Evolutionary conservation across 352 stramenopile species (phyloP).

Genomic region (Pythium pyrilobum): DNA sequence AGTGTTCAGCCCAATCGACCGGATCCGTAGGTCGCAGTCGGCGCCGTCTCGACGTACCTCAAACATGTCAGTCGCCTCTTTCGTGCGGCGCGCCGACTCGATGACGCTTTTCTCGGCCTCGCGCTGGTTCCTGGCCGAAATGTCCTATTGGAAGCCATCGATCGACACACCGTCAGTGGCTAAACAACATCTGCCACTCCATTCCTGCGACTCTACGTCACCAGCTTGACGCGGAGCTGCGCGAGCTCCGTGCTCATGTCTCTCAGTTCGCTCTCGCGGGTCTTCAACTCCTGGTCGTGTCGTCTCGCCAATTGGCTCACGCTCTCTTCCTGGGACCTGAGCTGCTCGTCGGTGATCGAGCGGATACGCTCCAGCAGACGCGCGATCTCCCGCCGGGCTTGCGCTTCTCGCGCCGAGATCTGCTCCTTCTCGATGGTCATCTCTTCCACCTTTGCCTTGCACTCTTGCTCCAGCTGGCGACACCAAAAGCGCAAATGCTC

Average conservation of each 20-base stretch:
- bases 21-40: not conserved
- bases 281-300: conserved; percentile 35
- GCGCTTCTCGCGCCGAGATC: conserved; percentile 54
- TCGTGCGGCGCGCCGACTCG: conserved; percentile 29
- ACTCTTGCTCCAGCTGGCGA: conserved; percentile 74
- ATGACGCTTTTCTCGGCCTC: conserved; percentile 46
- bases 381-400: conserved; percentile 64
- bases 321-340: conserved; percentile 46
- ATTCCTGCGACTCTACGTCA: not conserved
- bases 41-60: conserved; percentile 23
- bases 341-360: conserved; percentile 37
- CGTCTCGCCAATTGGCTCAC: conserved; percentile 24
- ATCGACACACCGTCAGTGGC: too few species aligned
- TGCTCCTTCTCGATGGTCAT: conserved; percentile 73
- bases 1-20: not conserved
- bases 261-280: conserved; percentile 46
- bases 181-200: not conserved
- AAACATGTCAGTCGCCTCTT: conserved; percentile 38
- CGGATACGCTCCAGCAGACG: conserved; percentile 53
- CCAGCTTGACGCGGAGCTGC: conserved; percentile 49
- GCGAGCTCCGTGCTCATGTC: conserved; percentile 39
- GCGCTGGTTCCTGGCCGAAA: conserved; percentile 36
- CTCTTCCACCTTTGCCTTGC: conserved; percentile 65
- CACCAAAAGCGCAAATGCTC: too few species aligned
- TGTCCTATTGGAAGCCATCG: too few species aligned